Conservation (phyloP, 176 grass and related monocot genomes). For the Oropetium thomaeum region DNA sequence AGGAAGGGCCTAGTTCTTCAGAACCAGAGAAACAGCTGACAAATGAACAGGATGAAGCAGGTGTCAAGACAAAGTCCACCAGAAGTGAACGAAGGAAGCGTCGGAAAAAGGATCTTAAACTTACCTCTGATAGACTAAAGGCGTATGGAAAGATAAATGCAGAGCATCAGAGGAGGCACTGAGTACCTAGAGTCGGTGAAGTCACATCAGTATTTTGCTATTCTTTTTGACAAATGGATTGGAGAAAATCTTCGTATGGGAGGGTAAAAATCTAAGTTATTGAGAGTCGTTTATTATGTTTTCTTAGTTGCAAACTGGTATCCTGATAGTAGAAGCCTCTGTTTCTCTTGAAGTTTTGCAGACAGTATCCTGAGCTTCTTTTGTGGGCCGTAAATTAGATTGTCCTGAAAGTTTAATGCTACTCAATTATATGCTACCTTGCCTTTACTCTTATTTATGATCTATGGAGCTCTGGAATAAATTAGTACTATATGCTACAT, state of each 20-base stretch:
- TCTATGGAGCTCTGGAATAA: not conserved
- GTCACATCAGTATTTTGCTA: constrained; percentile 25
- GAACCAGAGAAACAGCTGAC: constrained; percentile 34
- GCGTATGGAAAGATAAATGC: constrained; percentile 56
- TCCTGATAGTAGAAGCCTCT: constrained; percentile 2
- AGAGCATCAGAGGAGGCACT: constrained; percentile 60
- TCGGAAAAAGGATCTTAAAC: constrained; percentile 51
- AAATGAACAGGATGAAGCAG: constrained; percentile 39
- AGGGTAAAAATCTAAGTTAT: not conserved
- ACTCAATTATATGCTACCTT: not conserved
- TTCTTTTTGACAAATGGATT: not conserved
- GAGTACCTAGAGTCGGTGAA: constrained; percentile 14
- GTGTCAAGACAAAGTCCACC: constrained; percentile 43
- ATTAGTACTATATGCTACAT: not conserved
- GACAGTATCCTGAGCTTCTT: not conserved
- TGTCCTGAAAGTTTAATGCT: not conserved
- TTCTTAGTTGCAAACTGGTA: not conserved
- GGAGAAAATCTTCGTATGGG: not conserved
- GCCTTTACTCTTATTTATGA: not conserved
- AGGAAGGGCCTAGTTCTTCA: constrained; percentile 34
- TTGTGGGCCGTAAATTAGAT: not conserved
- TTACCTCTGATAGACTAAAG: constrained; percentile 34
- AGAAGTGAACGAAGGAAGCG: constrained; percentile 63
- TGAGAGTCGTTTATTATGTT: not conserved
- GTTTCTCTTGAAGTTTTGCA: constrained; percentile 8